Evolutionary conservation across 352 stramenopile species (phyloP), one percentile per base, ranked within the genome.

Genomic region (Pythium monospermum): DNA sequence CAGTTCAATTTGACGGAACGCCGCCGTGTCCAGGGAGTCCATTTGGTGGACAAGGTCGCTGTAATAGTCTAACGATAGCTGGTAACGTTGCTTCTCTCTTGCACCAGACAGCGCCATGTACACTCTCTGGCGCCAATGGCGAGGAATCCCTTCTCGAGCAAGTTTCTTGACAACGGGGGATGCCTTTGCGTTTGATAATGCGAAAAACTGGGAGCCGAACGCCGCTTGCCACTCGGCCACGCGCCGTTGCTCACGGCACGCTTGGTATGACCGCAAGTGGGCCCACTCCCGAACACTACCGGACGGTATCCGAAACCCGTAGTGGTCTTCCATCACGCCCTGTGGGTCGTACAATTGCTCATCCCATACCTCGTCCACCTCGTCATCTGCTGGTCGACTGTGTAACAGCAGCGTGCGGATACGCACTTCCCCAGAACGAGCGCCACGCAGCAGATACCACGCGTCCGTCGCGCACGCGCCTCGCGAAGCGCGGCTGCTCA

Each of bases 1-100:
- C 18, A 94, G 64, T 23, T 94, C 82, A 54, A 94, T 94, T 49
- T 94, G 84, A 2, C 77, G 71, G 39, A 92, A 92, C 12, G 76
- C 57, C 6, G 69, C 46, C 6, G 74, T 77, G n/a, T 91, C 81
- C 30, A 57, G 42, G 16, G 52, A 49, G 21, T 74, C 61, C 0
- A 68, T 61, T 59, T 81, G 57, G 28, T 68, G 59, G 2, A 85
- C 64, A 3, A 91, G 65, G 44, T 53, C 44, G 2, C 41, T 21
- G 42, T 90, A 91, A 47, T 87, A 87, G 5, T 74, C 55, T 3
- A 46, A 23, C 13, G 49, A 38, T 0, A 68, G 68, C 26, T 61
- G 77, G 13, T 72, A 70, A n/a, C 56, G 38, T 51, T 86, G 59
- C 58, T 85, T 91, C 40, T 83, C 69, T 13, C 61, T 53, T 3